phyloP scores from a whole-genome alignment of 148 eudicot species.

The Diospyros lotus region DNA sequence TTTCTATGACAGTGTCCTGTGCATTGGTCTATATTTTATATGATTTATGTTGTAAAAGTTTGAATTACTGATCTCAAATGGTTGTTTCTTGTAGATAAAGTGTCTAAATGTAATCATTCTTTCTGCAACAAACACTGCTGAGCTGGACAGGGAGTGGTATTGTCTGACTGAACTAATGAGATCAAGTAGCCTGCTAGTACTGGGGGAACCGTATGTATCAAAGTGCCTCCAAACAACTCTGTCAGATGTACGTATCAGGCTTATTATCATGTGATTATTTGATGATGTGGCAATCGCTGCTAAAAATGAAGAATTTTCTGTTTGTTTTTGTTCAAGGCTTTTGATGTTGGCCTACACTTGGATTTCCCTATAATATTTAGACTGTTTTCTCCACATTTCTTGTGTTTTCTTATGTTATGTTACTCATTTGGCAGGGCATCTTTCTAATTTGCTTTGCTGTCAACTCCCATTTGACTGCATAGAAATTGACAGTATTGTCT shows the following conservation, averaged over 20 bases:
- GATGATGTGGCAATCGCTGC: background rate
- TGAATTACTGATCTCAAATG: constrained; percentile 6
- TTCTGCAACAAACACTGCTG: constrained; percentile 65
- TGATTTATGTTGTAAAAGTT: constrained; percentile 5
- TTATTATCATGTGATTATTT: background rate
- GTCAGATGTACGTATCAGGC: constrained; percentile 61
- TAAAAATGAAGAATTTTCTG: constrained; percentile 1
- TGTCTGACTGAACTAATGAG: constrained; percentile 61
- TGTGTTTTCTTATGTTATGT: background rate
- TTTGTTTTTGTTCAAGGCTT: background rate
- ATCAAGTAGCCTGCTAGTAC: constrained; percentile 37
- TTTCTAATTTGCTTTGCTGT: background rate
- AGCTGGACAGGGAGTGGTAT: constrained; percentile 77
- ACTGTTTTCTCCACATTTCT: background rate
- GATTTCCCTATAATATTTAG: background rate
- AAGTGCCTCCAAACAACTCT: constrained; percentile 52
- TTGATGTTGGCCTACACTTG: background rate
- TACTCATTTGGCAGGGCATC: background rate
- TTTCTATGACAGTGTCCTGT: background rate
- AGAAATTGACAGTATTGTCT: too few relatives aligned
- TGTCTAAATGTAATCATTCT: constrained; percentile 74
- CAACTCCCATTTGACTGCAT: background rate
- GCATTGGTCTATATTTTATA: background rate
- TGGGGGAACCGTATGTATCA: constrained; percentile 57
- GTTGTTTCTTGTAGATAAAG: constrained; percentile 59